Evolutionary conservation across 768 basidiomycete species (phyloP).

Genomic region (Mycena maculata): DNA sequence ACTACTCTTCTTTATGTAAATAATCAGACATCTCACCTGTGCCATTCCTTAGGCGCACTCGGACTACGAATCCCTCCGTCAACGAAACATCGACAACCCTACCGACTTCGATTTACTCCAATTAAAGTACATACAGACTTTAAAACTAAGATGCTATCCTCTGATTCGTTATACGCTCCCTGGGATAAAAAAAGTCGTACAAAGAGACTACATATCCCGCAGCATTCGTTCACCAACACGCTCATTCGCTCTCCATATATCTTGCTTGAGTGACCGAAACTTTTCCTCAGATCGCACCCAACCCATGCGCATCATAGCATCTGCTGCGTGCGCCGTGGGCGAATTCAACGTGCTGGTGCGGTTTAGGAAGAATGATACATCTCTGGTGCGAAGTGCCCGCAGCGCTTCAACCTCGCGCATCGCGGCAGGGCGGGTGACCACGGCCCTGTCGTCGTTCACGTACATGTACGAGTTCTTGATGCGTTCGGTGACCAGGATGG

Average conservation of each 20-base stretch:
- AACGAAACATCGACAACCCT: too few relatives aligned
- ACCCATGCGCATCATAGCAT: constrained; percentile 44
- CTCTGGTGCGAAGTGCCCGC: constrained; percentile 49
- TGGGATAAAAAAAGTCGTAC: too few relatives aligned
- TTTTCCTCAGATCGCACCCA: constrained; percentile 44
- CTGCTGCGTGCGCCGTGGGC: constrained; percentile 36
- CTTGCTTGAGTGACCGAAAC: constrained; percentile 43
- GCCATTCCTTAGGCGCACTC: too few relatives aligned
- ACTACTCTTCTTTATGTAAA: too few relatives aligned
- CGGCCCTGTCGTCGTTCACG: constrained; percentile 49
- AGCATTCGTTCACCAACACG: constrained; percentile 45
- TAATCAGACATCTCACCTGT: too few relatives aligned
- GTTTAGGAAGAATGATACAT: constrained; percentile 40
- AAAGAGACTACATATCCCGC: constrained; percentile 42
- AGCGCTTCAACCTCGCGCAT: constrained; percentile 54
- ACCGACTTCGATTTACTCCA: too few relatives aligned
- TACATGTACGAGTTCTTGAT: constrained; percentile 52
- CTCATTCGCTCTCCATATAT: constrained; percentile 47
- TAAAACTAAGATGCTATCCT: too few relatives aligned
- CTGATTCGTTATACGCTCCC: too few relatives aligned
- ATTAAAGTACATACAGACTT: too few relatives aligned
- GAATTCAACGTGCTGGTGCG: constrained; percentile 30
- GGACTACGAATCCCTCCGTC: too few relatives aligned
- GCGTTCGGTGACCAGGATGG: constrained; percentile 55
- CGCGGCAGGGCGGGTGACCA: constrained; percentile 53